phyloP scores from a whole-genome alignment of 106 monocot species.

The Dactylorhiza incarnata region DNA sequence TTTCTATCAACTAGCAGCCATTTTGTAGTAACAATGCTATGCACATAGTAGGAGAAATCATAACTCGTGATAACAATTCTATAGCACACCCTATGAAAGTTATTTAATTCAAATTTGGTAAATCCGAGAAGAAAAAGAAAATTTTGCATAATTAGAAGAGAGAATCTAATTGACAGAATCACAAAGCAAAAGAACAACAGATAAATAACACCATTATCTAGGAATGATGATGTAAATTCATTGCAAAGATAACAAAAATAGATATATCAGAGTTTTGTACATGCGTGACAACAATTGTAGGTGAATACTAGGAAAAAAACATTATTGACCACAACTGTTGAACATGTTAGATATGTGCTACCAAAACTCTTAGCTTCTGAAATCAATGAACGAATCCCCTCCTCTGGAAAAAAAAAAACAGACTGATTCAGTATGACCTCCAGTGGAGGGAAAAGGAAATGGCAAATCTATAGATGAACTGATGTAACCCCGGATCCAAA shows the following conservation, averaged over 20 bases:
- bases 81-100: background rate
- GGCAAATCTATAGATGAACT: too few species aligned
- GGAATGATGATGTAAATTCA: background rate
- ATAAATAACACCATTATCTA: background rate
- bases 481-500: too few species aligned
- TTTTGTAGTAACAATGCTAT: background rate
- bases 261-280: background rate
- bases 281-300: background rate
- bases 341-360: background rate
- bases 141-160: background rate
- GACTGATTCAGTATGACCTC: background rate
- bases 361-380: too few species aligned
- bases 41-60: too few species aligned
- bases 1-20: background rate
- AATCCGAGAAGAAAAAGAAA: background rate
- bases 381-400: too few species aligned
- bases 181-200: too few species aligned
- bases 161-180: background rate
- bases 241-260: background rate
- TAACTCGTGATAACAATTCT: background rate
- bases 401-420: background rate
- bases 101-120: background rate
- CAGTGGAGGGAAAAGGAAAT: background rate
- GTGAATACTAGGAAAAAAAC: background rate
- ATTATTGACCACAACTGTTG: background rate